These are phyloP conservation scores for Pythium pyrilobum DNA, from an alignment of 352 stramenopile genomes.

Conservation along the genomic window DNA sequence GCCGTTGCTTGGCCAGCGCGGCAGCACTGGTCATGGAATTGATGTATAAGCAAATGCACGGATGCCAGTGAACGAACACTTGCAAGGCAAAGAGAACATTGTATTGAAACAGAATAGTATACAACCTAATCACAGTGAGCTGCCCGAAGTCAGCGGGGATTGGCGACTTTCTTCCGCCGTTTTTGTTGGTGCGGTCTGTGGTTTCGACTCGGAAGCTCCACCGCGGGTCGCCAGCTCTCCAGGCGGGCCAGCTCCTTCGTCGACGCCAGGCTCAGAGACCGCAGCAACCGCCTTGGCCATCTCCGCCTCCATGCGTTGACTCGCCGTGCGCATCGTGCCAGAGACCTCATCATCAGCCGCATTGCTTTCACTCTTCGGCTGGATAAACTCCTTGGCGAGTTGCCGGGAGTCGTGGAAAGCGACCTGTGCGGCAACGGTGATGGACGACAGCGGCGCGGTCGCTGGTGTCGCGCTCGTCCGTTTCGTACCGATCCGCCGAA, in stretches of 20 bases:
- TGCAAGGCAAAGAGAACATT: too few relatives aligned
- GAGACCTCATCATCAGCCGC: conserved; percentile 5
- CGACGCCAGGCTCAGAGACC: background rate
- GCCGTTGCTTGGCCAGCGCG: conserved; percentile 29
- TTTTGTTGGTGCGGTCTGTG: too few relatives aligned
- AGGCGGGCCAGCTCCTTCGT: background rate
- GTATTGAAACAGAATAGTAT: too few relatives aligned
- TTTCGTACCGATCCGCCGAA: background rate
- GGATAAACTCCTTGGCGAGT: conserved; percentile 20
- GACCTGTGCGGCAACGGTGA: conserved; percentile 4
- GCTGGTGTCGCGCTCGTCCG: background rate
- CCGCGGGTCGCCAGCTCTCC: too few relatives aligned
- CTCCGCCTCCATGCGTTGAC: conserved; percentile 16
- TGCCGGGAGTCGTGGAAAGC: conserved; percentile 19
- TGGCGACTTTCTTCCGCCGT: too few relatives aligned
- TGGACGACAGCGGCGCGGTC: background rate
- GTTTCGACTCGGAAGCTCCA: too few relatives aligned
- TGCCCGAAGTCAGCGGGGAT: too few relatives aligned
- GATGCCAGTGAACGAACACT: background rate
- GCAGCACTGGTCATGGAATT: background rate
- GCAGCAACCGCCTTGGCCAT: conserved; percentile 14
- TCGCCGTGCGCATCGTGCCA: conserved; percentile 14
- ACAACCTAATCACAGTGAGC: too few relatives aligned
- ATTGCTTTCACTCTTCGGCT: conserved; percentile 6
- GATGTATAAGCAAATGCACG: conserved; percentile 3